Conservation (phyloP, 1,284 basidiomycete species). For the Wallemia mellicola region DNA sequence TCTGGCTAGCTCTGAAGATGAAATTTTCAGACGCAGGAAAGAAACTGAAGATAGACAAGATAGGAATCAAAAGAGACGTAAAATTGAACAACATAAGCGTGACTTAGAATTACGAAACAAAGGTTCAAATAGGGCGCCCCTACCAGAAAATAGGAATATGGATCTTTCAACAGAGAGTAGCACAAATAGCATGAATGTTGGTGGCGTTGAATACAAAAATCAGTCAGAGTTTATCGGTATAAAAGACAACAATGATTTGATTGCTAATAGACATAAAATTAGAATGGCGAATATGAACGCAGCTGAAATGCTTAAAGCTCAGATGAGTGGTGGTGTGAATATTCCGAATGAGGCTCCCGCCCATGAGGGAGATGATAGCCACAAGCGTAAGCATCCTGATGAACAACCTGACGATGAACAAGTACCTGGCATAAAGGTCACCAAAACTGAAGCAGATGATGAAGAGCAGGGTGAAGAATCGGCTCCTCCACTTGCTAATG, state of each 20-base stretch:
- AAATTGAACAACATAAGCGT: constrained; percentile 34
- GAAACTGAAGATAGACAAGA: constrained; percentile 88
- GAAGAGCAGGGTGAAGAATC: constrained; percentile 8
- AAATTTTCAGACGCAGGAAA: constrained; percentile 71
- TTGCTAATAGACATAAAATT: constrained; percentile 58
- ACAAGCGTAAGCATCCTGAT: constrained; percentile 3
- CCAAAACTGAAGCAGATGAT: constrained; percentile 6
- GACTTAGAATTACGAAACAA: constrained; percentile 14
- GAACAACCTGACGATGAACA: background rate
- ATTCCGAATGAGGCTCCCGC: constrained; percentile 18
- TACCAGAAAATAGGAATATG: constrained; percentile 13
- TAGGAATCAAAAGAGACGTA: constrained; percentile 55
- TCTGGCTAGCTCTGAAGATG: constrained; percentile 68
- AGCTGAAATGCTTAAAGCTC: constrained; percentile 71
- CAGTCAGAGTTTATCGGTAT: no score
- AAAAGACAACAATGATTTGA: constrained; percentile 26
- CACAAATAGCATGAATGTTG: background rate
- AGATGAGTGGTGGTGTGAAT: constrained; percentile 38
- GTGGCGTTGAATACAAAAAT: background rate
- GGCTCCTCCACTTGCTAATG: no score
- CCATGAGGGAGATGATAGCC: constrained; percentile 2
- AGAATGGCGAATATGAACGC: constrained; percentile 89
- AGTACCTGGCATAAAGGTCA: background rate
- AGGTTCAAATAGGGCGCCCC: constrained; percentile 5
- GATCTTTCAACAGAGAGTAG: background rate